Conservation (phyloP, 139 green algal genomes). For the Nannochloris sp. region DNA sequence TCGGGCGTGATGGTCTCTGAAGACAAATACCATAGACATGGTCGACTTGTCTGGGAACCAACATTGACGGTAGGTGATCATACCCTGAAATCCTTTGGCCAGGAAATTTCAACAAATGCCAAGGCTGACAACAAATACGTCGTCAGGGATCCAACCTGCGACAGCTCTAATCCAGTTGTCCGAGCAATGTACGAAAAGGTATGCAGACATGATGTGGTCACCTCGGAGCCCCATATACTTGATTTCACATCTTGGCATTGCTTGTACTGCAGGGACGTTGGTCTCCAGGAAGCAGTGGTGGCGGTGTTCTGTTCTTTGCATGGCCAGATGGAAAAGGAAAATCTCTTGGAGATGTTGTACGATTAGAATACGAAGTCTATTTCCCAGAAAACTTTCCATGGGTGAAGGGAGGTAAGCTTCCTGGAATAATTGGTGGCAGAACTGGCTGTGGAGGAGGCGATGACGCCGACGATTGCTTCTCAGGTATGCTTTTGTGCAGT, state of each 20-base stretch:
- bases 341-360: neutral
- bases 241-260: neutral
- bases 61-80: constrained; percentile 4
- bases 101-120: neutral
- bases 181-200: constrained; percentile 3
- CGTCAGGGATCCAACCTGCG: neutral
- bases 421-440: neutral
- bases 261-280: constrained; percentile 2
- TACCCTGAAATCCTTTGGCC: neutral
- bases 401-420: constrained; percentile 9
- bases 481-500: neutral
- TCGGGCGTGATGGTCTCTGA: neutral
- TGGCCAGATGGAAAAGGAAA: constrained; percentile 1
- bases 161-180: neutral
- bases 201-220: neutral
- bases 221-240: neutral
- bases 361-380: constrained; percentile 11
- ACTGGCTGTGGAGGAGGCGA: constrained; percentile 9
- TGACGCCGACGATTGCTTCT: constrained; percentile 8
- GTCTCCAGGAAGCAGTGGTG: constrained; percentile 1
- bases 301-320: constrained; percentile 10
- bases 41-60: neutral
- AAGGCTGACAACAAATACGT: constrained; percentile 5
- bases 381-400: constrained; percentile 13
- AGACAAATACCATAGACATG: neutral